Conservation (phyloP, 768 basidiomycete genomes). For the Leccinum longicurvipes region DNA sequence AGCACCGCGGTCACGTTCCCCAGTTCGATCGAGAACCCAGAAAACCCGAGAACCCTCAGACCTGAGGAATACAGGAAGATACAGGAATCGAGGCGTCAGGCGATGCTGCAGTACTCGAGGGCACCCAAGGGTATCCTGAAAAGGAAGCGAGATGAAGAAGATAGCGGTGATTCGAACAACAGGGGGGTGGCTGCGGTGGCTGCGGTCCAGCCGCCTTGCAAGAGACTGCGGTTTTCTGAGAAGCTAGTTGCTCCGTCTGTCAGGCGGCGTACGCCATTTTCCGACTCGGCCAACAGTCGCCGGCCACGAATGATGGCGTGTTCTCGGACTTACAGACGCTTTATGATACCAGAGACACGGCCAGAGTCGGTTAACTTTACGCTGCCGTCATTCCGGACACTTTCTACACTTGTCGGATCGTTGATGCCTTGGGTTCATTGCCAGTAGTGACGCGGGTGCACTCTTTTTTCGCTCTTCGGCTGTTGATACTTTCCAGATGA, state of each 20-base stretch:
- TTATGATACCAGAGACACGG: conserved; percentile 1
- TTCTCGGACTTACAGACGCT: conserved; percentile 16
- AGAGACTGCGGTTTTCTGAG: conserved; percentile 24
- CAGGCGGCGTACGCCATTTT: conserved; percentile 13
- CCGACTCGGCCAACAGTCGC: conserved; percentile 11
- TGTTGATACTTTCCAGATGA: neutral
- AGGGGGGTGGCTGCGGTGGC: neutral
- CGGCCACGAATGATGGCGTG: conserved; percentile 13
- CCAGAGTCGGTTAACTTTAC: conserved; percentile 29
- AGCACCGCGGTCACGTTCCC: conserved; percentile 9
- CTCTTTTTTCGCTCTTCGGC: neutral
- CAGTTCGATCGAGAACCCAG: conserved; percentile 13
- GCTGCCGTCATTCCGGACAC: conserved; percentile 29
- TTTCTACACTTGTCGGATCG: conserved; percentile 31
- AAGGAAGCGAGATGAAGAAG: conserved; percentile 24
- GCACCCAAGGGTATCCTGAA: conserved; percentile 30
- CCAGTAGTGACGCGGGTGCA: neutral
- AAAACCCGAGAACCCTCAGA: conserved; percentile 18
- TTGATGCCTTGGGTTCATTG: conserved; percentile 31
- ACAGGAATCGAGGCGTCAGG: conserved; percentile 27
- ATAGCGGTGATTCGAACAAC: conserved; percentile 3
- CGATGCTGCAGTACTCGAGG: conserved; percentile 21
- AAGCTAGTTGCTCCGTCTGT: conserved; percentile 1
- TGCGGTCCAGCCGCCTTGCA: conserved; percentile 6
- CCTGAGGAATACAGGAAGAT: conserved; percentile 24